Base-by-base conservation (phyloP, 1,284 basidiomycete genomes). In the Sparassis latifolia region DNA sequence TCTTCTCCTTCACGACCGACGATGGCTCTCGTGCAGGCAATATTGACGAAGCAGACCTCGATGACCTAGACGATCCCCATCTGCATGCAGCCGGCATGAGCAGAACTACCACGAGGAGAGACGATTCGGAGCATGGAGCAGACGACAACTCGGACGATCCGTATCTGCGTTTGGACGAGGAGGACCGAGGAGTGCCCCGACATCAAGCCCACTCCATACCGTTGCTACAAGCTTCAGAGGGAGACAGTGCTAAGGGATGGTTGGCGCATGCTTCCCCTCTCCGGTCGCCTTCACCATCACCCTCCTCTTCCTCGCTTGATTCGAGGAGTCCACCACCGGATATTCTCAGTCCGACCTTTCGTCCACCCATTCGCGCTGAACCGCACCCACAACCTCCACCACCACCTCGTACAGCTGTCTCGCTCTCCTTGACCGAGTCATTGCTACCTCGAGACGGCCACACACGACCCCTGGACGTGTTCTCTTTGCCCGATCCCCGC, bases 1-100 rank as follows among this genome's bases (percentile, higher is more conserved):
- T 89, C 74, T 89, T 84, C 73, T 88, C 86, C 12, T 89, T 89
- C 65, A 83, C 82, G 44, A 86, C 84, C 58, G 82, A 86, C 67
- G 75, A 81, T 52, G 84, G 74, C 52, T 84, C 82, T 60, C 78
- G 76, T 61, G 70, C 68, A 60, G 78, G 74, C 56, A 70, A 74
- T 60, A 63, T 67, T 49, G 59, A 70, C 54, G 72, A 76, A 57
- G 70, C 70, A 39, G 77, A 80, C 60, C 69, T 86, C 45, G 84
- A 86, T 64, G 86, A 89, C 70, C 60, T 77, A 39, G 82, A 84
- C 62, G 86, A 87, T 65, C 83, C 85, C 4, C 86, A 88, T 69
- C 68, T 88, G 40, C 71, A 77, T 50, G 69, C 69, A 27, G 80
- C 73, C 54, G 71, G 61, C 33, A 69, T 56, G 38, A 62, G 60